Evolutionary conservation across 805 yeast species (phyloP).

Genomic region (Candida chauliodis): DNA sequence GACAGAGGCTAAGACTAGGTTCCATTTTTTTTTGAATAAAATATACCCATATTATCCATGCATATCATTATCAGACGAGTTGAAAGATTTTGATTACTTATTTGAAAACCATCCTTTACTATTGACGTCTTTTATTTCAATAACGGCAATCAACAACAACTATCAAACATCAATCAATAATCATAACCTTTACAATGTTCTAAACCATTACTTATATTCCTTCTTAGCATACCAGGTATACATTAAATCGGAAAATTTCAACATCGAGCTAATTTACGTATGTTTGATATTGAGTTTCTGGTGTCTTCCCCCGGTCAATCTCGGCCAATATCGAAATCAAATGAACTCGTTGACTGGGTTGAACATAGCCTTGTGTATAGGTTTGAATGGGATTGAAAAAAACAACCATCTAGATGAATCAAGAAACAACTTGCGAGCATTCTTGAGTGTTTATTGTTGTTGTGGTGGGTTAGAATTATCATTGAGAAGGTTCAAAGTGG

Average conservation of each 20-base stretch:
- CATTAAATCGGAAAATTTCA: conserved; percentile 40
- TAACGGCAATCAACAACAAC: conserved; percentile 44
- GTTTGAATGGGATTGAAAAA: conserved; percentile 35
- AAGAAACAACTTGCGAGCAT: conserved; percentile 35
- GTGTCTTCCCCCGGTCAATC: conserved; percentile 50
- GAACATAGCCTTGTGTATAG: conserved; percentile 47
- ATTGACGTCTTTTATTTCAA: conserved; percentile 41
- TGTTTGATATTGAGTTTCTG: conserved; percentile 47
- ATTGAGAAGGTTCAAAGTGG: conserved; percentile 48
- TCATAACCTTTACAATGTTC: conserved; percentile 38
- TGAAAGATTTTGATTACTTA: conserved; percentile 37
- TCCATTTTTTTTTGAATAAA: conserved; percentile 30
- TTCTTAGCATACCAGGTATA: conserved; percentile 43
- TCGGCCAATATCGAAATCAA: conserved; percentile 53
- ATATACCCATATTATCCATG: conserved; percentile 49
- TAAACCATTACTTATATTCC: conserved; percentile 43
- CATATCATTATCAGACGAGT: conserved; percentile 34
- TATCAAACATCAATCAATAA: conserved; percentile 12
- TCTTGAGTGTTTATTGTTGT: conserved; percentile 46
- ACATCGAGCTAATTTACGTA: conserved; percentile 38
- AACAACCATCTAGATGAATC: conserved; percentile 19
- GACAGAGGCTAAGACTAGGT: conserved; percentile 33
- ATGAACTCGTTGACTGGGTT: conserved; percentile 45
- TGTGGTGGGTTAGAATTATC: conserved; percentile 51
- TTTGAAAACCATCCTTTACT: conserved; percentile 42